Evolutionary conservation across 2,329 filamentous ascomycete species (phyloP).

Genomic region (Pyrenochaeta sp.): DNA sequence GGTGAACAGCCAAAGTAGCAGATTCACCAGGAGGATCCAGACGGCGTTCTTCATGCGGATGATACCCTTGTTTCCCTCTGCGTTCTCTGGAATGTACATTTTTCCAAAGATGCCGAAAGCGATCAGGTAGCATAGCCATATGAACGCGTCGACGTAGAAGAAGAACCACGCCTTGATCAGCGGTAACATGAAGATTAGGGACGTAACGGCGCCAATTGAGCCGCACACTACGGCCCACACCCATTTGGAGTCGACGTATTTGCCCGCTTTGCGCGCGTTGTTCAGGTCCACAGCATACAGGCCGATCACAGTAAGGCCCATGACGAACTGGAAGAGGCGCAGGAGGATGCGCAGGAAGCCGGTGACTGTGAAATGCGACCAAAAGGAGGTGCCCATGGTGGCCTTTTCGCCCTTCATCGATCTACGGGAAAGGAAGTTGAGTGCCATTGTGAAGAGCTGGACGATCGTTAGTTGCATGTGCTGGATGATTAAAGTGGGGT

Average conservation of each 20-base stretch:
- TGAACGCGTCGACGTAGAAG: slow-evolving; percentile 74
- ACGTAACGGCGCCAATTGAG: slow-evolving; percentile 27
- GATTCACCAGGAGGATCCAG: slow-evolving; percentile 80
- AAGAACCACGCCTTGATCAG: slow-evolving; percentile 59
- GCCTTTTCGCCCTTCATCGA: slow-evolving; percentile 43
- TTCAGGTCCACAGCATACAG: slow-evolving; percentile 63
- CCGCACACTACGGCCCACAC: slow-evolving; percentile 65
- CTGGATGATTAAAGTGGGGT: slow-evolving; percentile 1
- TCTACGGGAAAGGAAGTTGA: slow-evolving; percentile 41
- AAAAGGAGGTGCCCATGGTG: slow-evolving; percentile 28
- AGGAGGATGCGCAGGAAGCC: slow-evolving; percentile 62
- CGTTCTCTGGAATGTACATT: slow-evolving; percentile 77
- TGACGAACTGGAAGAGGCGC: slow-evolving; percentile 79
- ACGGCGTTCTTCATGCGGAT: slow-evolving; percentile 85
- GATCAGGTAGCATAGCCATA: slow-evolving; percentile 80
- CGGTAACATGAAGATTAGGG: slow-evolving; percentile 70
- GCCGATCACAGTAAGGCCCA: slow-evolving; percentile 79
- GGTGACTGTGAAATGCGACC: slow-evolving; percentile 27
- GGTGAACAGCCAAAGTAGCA: slow-evolving; percentile 78
- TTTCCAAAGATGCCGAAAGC: slow-evolving; percentile 85
- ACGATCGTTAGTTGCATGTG: slow-evolving; percentile 10
- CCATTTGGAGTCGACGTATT: slow-evolving; percentile 48
- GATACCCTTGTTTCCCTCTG: slow-evolving; percentile 70
- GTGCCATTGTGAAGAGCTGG: slow-evolving; percentile 31
- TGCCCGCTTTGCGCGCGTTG: slow-evolving; percentile 55